Evolutionary conservation across 164 flowering plant species (phyloP), one percentile per base, ranked within the genome.

Genomic region (Chloranthus sessilifolius): DNA sequence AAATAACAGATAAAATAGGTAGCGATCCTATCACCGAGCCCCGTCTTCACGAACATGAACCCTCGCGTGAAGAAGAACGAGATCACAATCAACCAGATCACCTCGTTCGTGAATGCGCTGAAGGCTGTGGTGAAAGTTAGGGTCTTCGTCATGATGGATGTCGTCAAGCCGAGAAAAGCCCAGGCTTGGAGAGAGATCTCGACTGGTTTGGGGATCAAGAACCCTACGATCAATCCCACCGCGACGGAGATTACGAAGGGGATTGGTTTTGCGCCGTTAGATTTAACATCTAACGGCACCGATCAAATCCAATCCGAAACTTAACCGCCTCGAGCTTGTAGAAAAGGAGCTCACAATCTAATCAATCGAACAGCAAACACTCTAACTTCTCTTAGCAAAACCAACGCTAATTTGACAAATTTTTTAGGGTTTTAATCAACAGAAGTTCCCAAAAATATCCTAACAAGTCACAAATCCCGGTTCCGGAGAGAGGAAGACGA

Each of bases 21-120:
- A 7, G 98, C 98, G 38, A 88, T 77, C 53, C 96, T 62, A 58
- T 88, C 90, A 1, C 98, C 96, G 4, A 91, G 59, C 7, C 96
- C 96, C 0, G 96, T 85, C 71, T 91, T 88, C 23, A 91, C 90
- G 23, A 91, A 91, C n/a, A n/a, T n/a, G n/a, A 91, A 91, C 26
- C 98, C 98, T 5, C 96, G 77, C 2, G 97, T 95, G 51, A 90
- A 90, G 68, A 90, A 90, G 72, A 90, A 90, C 4, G 98, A 88
- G 12, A 88, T 85, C 10, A 88, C 98, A 14, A 91, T 88, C 67
- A 91, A 60, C 98, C 98, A 91, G 29, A 88, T 88, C 11, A 91
- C 95, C 58, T 87, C 96, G 38, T 66, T 83, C 4, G 95, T 87
- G 59, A 91, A 91, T 1, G 98, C 98, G 1, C 57, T 14, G 48